Evolutionary conservation across 768 basidiomycete species (phyloP).

Genomic region (Suillus discolor): DNA sequence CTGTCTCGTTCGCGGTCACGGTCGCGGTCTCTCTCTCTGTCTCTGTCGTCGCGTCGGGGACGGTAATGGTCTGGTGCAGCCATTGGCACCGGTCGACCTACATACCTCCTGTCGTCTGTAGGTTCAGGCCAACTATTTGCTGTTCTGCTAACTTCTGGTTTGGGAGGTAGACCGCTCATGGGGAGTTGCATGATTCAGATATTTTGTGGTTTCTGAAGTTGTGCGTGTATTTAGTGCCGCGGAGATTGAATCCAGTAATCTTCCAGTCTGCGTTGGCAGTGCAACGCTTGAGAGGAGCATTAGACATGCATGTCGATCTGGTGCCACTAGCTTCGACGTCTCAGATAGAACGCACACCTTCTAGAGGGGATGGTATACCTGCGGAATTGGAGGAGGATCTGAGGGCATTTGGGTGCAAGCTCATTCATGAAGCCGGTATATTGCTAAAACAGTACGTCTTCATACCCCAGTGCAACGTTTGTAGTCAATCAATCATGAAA

Average conservation of each 20-base stretch:
- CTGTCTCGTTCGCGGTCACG: slow-evolving; percentile 15
- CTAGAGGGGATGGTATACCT: slow-evolving; percentile 80
- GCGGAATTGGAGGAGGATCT: slow-evolving; percentile 84
- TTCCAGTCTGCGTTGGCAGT: neutral
- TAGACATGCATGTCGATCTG: slow-evolving; percentile 50
- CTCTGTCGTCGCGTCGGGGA: slow-evolving; percentile 26
- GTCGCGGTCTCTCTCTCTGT: slow-evolving; percentile 16
- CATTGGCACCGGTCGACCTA: slow-evolving; percentile 18
- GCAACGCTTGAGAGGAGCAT: too few relatives aligned
- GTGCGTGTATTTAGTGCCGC: slow-evolving; percentile 1
- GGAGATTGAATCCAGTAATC: slow-evolving; percentile 8
- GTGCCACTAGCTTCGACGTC: slow-evolving; percentile 83
- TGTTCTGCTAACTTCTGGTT: slow-evolving; percentile 32
- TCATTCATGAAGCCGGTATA: slow-evolving; percentile 94
- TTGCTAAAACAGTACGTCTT: slow-evolving; percentile 81
- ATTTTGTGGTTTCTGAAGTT: neutral
- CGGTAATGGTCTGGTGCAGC: slow-evolving; percentile 27
- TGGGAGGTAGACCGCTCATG: slow-evolving; percentile 33
- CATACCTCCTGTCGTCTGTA: slow-evolving; percentile 25
- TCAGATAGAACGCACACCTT: slow-evolving; percentile 82
- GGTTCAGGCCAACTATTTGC: slow-evolving; percentile 20
- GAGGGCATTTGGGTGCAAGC: slow-evolving; percentile 87
- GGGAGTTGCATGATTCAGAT: neutral
- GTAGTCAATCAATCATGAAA: neutral
- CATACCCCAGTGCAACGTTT: neutral